Evolutionary conservation across 495 filamentous ascomycete genomes (phyloP).

Genomic region (Penicillium flavigenum): DNA sequence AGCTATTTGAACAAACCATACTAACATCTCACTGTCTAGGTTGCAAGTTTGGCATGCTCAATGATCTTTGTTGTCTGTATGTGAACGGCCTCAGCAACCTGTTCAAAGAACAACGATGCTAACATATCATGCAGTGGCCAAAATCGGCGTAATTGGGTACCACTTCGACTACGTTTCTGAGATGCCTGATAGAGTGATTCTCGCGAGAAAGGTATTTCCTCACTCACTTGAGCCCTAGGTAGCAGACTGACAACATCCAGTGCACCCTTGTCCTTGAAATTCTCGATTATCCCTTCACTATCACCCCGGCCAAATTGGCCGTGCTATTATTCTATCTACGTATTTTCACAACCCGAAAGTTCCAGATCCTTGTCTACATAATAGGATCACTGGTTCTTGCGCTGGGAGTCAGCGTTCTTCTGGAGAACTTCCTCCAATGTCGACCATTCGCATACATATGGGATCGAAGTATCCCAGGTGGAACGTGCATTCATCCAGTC

Average conservation of each 20-base stretch:
- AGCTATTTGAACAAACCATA: neutral
- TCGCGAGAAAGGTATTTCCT: constrained; percentile 14
- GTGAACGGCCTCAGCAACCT: neutral
- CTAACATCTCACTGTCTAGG: constrained; percentile 10
- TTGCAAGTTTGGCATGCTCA: constrained; percentile 16
- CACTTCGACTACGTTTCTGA: constrained; percentile 20
- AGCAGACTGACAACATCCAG: neutral
- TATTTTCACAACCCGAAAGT: constrained; percentile 30
- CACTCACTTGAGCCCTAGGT: neutral
- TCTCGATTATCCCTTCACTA: constrained; percentile 31
- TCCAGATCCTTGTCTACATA: constrained; percentile 31
- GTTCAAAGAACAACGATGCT: neutral
- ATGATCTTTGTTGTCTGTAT: constrained; percentile 21
- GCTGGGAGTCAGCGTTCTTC: constrained; percentile 19
- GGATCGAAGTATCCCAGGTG: constrained; percentile 23
- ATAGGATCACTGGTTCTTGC: constrained; percentile 26
- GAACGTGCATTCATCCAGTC: constrained; percentile 25
- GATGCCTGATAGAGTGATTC: constrained; percentile 14
- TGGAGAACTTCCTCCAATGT: constrained; percentile 29
- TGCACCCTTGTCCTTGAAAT: constrained; percentile 23
- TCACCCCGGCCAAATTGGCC: constrained; percentile 40
- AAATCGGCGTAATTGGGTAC: constrained; percentile 19
- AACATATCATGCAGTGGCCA: constrained; percentile 15
- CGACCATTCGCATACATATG: constrained; percentile 27
- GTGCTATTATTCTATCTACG: constrained; percentile 40